These are phyloP conservation scores for Coemansia reversa DNA, from an alignment of 192 early-diverging fungal species.

Conservation along the genomic window DNA sequence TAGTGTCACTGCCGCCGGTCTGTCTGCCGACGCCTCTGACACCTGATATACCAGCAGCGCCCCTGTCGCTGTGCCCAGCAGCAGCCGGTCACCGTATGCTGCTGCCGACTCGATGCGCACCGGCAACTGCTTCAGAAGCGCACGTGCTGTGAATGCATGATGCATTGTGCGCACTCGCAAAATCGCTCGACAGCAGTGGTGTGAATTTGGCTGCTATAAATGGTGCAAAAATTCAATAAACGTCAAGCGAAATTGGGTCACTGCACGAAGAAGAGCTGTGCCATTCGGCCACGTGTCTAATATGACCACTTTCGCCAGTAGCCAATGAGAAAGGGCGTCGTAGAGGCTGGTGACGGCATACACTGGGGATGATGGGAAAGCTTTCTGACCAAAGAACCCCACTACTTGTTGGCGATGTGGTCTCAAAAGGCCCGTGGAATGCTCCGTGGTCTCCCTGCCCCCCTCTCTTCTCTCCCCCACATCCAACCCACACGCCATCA, in stretches of 20 bases:
- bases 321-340: not conserved
- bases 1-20: slow-evolving; percentile 52
- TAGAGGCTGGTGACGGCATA: not conserved
- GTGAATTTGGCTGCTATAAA: not conserved
- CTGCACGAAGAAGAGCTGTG: not conserved
- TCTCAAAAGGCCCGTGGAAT: slow-evolving; percentile 2
- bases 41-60: slow-evolving; percentile 69
- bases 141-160: slow-evolving; percentile 74
- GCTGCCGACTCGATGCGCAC: slow-evolving; percentile 72
- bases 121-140: slow-evolving; percentile 69
- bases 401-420: not conserved
- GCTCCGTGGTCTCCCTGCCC: not conserved
- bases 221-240: not conserved
- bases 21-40: slow-evolving; percentile 24
- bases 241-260: not conserved
- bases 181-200: not conserved
- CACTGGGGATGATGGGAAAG: not conserved
- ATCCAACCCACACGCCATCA: not conserved
- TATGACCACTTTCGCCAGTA: not conserved
- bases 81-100: slow-evolving; percentile 67
- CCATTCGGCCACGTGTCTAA: not conserved
- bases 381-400: not conserved
- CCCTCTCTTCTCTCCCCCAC: slow-evolving; percentile 12
- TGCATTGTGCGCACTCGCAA: slow-evolving; percentile 56
- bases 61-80: slow-evolving; percentile 69